phyloP scores from a whole-genome alignment of 2,329 filamentous ascomycete genomes.

The Xylaria polymorpha region DNA sequence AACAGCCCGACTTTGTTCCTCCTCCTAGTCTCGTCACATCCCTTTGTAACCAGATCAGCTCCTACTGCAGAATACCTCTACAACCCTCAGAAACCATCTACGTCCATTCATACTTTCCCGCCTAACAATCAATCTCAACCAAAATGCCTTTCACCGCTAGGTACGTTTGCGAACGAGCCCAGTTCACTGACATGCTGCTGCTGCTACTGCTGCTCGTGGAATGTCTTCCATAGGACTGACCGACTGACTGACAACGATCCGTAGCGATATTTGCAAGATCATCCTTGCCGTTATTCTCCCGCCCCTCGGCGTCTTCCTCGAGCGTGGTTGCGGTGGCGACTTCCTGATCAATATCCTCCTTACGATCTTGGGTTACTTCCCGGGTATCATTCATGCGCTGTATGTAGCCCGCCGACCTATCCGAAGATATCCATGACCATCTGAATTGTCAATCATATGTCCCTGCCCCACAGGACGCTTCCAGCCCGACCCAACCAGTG shows the following conservation, averaged over 20 bases:
- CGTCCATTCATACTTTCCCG: neutral
- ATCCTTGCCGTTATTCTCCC: constrained; percentile 83
- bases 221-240: neutral
- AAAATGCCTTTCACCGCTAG: constrained; percentile 69
- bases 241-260: constrained; percentile 15
- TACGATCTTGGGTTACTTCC: constrained; percentile 76
- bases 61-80: neutral
- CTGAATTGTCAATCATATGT: neutral
- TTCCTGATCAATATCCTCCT: constrained; percentile 84
- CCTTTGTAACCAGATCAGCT: constrained; percentile 6
- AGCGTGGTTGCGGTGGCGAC: constrained; percentile 80
- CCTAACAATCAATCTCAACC: constrained; percentile 3
- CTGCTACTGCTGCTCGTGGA: neutral
- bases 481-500: constrained; percentile 30
- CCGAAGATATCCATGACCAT: constrained; percentile 8
- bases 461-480: constrained; percentile 37
- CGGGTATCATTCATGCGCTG: constrained; percentile 82
- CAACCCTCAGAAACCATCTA: constrained; percentile 1
- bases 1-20: neutral
- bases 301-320: constrained; percentile 83
- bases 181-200: neutral
- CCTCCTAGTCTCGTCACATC: constrained; percentile 14
- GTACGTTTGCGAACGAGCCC: constrained; percentile 53
- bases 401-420: constrained; percentile 58
- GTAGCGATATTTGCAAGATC: constrained; percentile 71